Evolutionary conservation across 106 monocot genomes (phyloP).

Genomic region (Dendrobium catenatum): DNA sequence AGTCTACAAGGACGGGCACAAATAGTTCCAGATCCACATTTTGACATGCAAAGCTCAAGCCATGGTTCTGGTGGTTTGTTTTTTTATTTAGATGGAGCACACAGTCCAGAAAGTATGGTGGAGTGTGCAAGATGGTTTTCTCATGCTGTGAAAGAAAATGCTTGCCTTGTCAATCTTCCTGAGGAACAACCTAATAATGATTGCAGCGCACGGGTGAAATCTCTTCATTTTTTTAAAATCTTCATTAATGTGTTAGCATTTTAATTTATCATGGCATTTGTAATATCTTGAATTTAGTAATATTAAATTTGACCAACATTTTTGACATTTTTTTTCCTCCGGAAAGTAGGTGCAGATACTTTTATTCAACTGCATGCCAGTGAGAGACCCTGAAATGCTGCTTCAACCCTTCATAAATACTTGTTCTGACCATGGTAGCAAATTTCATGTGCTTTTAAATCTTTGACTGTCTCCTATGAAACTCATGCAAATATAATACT

Average conservation of each 20-base stretch:
- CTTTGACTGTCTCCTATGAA: neutral
- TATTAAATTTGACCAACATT: neutral
- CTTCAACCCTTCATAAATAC: constrained; percentile 65
- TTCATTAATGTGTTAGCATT: neutral
- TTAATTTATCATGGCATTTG: neutral
- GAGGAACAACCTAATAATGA: constrained; percentile 8
- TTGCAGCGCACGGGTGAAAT: constrained; percentile 20
- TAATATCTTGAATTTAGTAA: neutral
- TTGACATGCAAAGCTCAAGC: constrained; percentile 6
- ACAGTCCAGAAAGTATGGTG: constrained; percentile 94
- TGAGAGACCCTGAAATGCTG: constrained; percentile 80
- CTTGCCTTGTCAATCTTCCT: neutral
- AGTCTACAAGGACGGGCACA: constrained; percentile 81
- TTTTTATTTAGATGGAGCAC: constrained; percentile 94
- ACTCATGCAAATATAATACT: neutral
- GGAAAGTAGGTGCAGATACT: constrained; percentile 53
- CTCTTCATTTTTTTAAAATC: neutral
- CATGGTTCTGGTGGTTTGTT: constrained; percentile 24
- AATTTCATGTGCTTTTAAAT: neutral
- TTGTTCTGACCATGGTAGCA: constrained; percentile 69
- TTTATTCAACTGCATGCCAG: constrained; percentile 95
- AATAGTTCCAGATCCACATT: constrained; percentile 46
- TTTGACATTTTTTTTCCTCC: neutral
- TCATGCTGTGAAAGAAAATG: constrained; percentile 37
- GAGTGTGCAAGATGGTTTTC: constrained; percentile 92